phyloP scores from a whole-genome alignment of 2,329 filamentous ascomycete species.

The Ambrosiella beaveri region DNA sequence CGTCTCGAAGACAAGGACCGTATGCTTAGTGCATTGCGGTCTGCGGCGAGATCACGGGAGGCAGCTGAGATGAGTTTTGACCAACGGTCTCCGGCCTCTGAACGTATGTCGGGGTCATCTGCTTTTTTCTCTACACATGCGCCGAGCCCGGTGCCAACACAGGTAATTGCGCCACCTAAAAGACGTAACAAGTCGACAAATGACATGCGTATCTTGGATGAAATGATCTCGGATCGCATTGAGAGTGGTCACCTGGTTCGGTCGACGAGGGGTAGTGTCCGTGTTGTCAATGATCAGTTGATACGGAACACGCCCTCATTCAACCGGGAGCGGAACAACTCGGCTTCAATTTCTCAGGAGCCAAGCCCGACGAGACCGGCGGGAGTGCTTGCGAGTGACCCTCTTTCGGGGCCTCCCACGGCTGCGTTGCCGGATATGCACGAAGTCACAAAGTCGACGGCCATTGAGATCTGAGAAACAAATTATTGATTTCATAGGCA shows the following conservation, averaged over 20 bases:
- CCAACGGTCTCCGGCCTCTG: conserved; percentile 8
- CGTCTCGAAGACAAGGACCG: conserved; percentile 86
- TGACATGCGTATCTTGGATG: conserved; percentile 88
- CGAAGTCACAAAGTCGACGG: conserved; percentile 1
- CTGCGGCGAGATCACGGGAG: conserved; percentile 70
- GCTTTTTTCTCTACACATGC: conserved; percentile 17
- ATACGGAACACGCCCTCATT: conserved; percentile 5
- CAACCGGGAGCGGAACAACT: conserved; percentile 5
- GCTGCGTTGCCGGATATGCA: conserved; percentile 2
- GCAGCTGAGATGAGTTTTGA: conserved; percentile 38
- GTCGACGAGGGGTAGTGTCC: conserved; percentile 48
- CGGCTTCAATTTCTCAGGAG: conserved; percentile 8
- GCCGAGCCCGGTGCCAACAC: conserved; percentile 16
- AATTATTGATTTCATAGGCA: background rate
- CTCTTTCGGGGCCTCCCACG: background rate
- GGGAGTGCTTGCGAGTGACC: background rate
- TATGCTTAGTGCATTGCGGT: conserved; percentile 77
- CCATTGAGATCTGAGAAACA: conserved; percentile 5
- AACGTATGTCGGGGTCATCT: conserved; percentile 21
- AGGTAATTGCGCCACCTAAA: conserved; percentile 17
- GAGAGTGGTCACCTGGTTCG: conserved; percentile 57
- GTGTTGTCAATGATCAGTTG: conserved; percentile 17
- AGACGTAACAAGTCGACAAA: conserved; percentile 56
- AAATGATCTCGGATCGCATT: conserved; percentile 86
- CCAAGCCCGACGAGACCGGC: conserved; percentile 6